Percentiles rank a stretch among this genome's conserved stretches.
Evolutionary conservation across 1,139 yeast genomes (phyloP).

Genomic region (Candida dubliniensis): DNA sequence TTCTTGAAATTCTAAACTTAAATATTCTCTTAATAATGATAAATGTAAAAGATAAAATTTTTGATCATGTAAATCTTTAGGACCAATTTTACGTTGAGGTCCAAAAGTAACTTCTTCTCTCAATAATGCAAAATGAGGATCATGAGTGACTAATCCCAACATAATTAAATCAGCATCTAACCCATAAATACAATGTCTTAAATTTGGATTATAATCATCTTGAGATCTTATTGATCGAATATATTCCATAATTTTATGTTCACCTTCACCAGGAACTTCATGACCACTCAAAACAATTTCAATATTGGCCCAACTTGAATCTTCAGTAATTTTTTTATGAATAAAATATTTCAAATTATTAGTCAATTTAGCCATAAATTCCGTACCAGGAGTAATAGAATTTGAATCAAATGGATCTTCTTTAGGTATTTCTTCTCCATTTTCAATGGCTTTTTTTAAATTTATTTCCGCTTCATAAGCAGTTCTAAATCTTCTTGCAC

Average conservation of each 20-base stretch:
- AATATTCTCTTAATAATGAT: slow-evolving; percentile 84
- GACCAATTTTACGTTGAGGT: slow-evolving; percentile 29
- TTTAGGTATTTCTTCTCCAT: slow-evolving; percentile 65
- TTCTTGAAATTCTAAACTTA: slow-evolving; percentile 80
- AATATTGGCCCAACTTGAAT: slow-evolving; percentile 86
- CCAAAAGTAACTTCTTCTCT: slow-evolving; percentile 97
- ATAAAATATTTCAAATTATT: slow-evolving; percentile 83
- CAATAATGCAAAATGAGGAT: slow-evolving; percentile 89
- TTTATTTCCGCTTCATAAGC: slow-evolving; percentile 91
- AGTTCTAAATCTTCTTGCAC: slow-evolving; percentile 94
- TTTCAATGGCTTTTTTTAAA: slow-evolving; percentile 59
- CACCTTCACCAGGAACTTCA: slow-evolving; percentile 99
- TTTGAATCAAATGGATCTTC: slow-evolving; percentile 90
- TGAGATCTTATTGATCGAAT: slow-evolving; percentile 80
- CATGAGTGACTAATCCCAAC: slow-evolving; percentile 95
- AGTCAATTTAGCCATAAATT: slow-evolving; percentile 92
- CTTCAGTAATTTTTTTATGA: slow-evolving; percentile 85
- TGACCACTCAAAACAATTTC: slow-evolving; percentile 90
- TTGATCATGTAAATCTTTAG: slow-evolving; percentile 69
- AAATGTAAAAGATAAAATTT: slow-evolving; percentile 81
- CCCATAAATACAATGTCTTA: slow-evolving; percentile 95
- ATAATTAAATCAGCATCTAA: slow-evolving; percentile 96
- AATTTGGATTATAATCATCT: slow-evolving; percentile 74
- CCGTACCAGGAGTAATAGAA: slow-evolving; percentile 97
- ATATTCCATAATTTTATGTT: slow-evolving; percentile 95